Evolutionary conservation across 1,284 basidiomycete genomes (phyloP), one percentile per base, ranked within the genome.

Genomic region (Cryptococcus wingfieldii): DNA sequence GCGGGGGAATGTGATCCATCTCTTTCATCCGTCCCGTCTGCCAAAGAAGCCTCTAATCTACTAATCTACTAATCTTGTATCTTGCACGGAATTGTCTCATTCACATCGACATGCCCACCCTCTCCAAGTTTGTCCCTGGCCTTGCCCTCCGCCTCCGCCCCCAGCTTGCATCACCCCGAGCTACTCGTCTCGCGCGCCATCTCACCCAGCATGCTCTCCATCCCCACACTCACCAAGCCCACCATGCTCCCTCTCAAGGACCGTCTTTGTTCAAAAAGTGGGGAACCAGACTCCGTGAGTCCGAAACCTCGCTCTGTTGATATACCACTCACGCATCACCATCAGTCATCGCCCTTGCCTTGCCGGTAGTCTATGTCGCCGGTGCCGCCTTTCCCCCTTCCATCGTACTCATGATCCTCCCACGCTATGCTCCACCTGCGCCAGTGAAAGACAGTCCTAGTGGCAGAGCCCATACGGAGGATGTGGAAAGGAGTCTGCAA

Each of bases 401-500:
- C 12, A 67, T 84, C 54, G 75, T 83, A 37, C 79, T 81, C 47
- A 80, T 89, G 55, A 75, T 92, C 52, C 86, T 83, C 53, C 90
- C 90, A 10, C 82, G 86, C 7, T 79, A 83, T 5, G 84, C 87
- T 0, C 88, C 89, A 1, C 82, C 87, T 0, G 85, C 88, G 0
- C 77, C 79, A 0, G 81, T 85, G 55, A 80, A 82, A 0, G 79
- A 84, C 52, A 83, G 86, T 0, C 80, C 83, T 0, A 82, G 85
- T 62, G 84, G 87, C 0, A 76, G 82, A 46, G 80, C 80, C 2
- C 83, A 88, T 66, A 82, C 80, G 5, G 79, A 79, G 10, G 71
- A 78, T 18, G 80, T 95, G 51, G 93, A 97, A 71, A 72, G 80
- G 18, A 76, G 82, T 45, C 78, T 97, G 5, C 86, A 89, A 59